Evolutionary conservation across 106 monocot genomes (phyloP).

Genomic region (Acorus gramineus): DNA sequence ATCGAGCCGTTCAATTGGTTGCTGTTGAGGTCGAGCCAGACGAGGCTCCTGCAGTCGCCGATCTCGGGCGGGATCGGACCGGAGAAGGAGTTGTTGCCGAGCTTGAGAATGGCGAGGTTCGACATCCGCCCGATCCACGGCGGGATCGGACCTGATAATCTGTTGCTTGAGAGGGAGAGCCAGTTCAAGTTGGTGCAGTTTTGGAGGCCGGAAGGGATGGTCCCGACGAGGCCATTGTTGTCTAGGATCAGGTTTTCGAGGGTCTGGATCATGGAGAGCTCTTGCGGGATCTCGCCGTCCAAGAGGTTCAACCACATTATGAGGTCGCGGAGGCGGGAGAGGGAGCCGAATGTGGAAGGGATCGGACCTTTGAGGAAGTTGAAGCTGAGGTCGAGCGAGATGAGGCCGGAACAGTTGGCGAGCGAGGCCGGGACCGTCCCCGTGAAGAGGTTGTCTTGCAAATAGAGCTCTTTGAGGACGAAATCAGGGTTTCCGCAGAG

Average conservation of each 20-base stretch:
- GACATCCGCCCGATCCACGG: constrained; percentile 54
- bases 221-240: constrained; percentile 64
- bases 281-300: constrained; percentile 56
- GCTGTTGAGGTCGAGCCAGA: constrained; percentile 87
- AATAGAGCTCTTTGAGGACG: constrained; percentile 42
- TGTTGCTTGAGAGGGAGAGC: constrained; percentile 79
- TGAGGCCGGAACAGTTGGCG: constrained; percentile 47
- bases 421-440: constrained; percentile 39
- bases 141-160: constrained; percentile 49
- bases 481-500: constrained; percentile 19
- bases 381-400: constrained; percentile 75
- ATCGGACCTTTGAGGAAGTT: constrained; percentile 58
- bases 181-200: constrained; percentile 70
- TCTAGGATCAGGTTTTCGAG: constrained; percentile 86
- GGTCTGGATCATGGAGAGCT: constrained; percentile 16
- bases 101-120: constrained; percentile 83
- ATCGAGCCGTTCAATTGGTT: constrained; percentile 65
- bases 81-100: constrained; percentile 86
- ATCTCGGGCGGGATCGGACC: constrained; percentile 80
- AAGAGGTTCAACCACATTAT: constrained; percentile 88
- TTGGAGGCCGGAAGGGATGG: constrained; percentile 38
- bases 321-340: constrained; percentile 39
- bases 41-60: constrained; percentile 83
- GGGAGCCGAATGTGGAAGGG: constrained; percentile 35
- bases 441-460: constrained; percentile 64